Conservation (phyloP, 768 basidiomycete genomes). For the Chalciporus piperatus region DNA sequence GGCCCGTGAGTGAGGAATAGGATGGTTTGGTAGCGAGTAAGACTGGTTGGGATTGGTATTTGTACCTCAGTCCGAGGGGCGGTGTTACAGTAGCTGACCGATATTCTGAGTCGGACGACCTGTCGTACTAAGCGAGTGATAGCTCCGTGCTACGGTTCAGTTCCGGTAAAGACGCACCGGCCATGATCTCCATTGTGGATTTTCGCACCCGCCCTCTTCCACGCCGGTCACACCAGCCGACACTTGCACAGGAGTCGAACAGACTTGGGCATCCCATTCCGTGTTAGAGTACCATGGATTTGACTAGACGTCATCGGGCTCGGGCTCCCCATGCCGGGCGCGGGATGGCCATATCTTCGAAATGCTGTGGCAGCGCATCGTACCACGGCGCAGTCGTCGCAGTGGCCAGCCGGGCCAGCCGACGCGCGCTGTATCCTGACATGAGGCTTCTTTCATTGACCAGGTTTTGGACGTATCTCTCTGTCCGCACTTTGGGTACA, state of each 20-base stretch:
- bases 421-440: background rate
- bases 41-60: conserved; percentile 2
- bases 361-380: background rate
- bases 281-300: too few relatives aligned
- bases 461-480: background rate
- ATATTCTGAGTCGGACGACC: background rate
- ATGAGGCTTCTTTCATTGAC: background rate
- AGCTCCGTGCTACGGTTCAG: background rate
- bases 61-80: background rate
- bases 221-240: background rate
- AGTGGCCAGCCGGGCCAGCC: background rate
- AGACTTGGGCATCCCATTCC: background rate
- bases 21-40: background rate
- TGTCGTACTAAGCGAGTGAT: background rate
- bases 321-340: background rate
- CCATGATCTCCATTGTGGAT: background rate
- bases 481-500: background rate
- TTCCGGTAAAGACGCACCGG: background rate
- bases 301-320: background rate
- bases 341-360: background rate
- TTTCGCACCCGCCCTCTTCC: background rate
- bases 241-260: background rate
- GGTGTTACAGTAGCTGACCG: background rate
- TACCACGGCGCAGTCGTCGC: too few relatives aligned
- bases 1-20: conserved; percentile 10